Conservation (phyloP, 2,329 filamentous ascomycete species). For the Aspergillus phoenicis region DNA sequence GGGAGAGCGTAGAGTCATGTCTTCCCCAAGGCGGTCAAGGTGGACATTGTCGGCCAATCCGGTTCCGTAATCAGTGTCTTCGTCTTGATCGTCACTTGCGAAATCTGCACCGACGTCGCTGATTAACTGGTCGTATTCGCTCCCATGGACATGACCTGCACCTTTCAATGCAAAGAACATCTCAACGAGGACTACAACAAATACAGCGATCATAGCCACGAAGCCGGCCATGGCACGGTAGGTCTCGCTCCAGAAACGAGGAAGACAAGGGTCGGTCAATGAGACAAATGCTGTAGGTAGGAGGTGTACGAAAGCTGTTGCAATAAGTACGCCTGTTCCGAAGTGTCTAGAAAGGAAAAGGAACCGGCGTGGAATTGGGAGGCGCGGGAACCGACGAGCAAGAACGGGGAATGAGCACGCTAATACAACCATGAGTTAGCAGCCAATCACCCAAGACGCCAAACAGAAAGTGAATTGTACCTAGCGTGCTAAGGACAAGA, state of each 20-base stretch:
- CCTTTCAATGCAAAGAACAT: constrained; percentile 81
- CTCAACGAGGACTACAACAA: constrained; percentile 81
- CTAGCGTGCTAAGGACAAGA: constrained; percentile 54
- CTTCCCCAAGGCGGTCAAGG: constrained; percentile 19
- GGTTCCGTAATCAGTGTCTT: constrained; percentile 28
- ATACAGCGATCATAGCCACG: constrained; percentile 78
- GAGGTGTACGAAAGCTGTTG: constrained; percentile 62
- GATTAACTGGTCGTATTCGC: constrained; percentile 53
- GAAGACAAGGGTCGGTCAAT: constrained; percentile 67
- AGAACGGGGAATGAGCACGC: constrained; percentile 66
- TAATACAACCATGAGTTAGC: constrained; percentile 27
- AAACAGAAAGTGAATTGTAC: constrained; percentile 27
- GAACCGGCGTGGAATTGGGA: constrained; percentile 61
- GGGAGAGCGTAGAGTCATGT: constrained; percentile 14
- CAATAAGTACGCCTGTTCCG: constrained; percentile 59
- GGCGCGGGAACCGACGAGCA: constrained; percentile 60
- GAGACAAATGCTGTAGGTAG: constrained; percentile 64
- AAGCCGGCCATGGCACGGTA: constrained; percentile 80
- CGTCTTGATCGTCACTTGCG: constrained; percentile 20
- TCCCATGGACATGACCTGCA: constrained; percentile 60
- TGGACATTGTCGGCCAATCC: constrained; percentile 25
- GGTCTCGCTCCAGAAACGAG: constrained; percentile 74
- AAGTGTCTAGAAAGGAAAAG: constrained; percentile 64
- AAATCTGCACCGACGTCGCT: constrained; percentile 28
- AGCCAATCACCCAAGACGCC: background rate